Conservation (phyloP, 139 green algal genomes). For the Micractinium conductrix region DNA sequence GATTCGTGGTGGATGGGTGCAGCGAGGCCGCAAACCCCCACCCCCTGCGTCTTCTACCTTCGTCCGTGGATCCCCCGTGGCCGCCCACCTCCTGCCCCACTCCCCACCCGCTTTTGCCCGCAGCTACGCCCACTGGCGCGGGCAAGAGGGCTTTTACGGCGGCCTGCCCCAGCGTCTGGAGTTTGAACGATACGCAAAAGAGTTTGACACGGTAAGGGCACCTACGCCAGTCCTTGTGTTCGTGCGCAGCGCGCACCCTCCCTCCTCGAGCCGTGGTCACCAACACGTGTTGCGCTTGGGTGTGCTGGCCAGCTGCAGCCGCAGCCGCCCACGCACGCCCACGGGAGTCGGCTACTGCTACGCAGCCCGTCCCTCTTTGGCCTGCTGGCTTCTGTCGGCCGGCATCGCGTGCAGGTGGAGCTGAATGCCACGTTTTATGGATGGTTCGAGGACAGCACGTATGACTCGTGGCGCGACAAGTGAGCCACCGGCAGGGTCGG, state of each 20-base stretch:
- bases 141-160: neutral
- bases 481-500: neutral
- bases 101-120: neutral
- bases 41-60: neutral
- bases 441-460: slow-evolving; percentile 10
- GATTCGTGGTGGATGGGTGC: neutral
- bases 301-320: no score
- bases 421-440: slow-evolving; percentile 37
- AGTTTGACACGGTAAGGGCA: slow-evolving; percentile 9
- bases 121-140: slow-evolving; percentile 20
- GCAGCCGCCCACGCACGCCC: no score
- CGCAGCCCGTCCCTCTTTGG: no score
- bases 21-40: neutral
- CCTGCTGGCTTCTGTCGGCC: no score
- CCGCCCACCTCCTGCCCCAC: neutral
- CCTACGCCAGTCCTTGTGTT: no score
- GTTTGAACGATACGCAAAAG: neutral
- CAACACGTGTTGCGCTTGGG: no score
- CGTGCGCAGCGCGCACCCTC: no score
- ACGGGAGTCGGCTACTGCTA: no score
- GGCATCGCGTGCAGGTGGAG: no score
- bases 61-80: no score
- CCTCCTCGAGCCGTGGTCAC: no score
- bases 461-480: slow-evolving; percentile 8
- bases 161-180: slow-evolving; percentile 24